Base-by-base conservation (phyloP, 2,329 filamentous ascomycete species). In the Aspergillus aculeatinus region DNA sequence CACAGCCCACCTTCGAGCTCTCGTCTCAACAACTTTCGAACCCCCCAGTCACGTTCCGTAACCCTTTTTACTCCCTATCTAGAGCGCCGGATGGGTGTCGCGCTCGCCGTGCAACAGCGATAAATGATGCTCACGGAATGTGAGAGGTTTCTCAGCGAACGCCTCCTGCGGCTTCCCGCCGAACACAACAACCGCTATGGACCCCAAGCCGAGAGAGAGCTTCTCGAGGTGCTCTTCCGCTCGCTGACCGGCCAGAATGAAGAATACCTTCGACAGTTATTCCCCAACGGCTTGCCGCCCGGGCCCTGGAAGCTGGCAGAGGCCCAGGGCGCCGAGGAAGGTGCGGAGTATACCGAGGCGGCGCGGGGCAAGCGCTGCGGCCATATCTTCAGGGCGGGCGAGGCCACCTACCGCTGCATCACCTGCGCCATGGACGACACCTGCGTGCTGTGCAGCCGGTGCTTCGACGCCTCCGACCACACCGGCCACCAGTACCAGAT, bases 371-470 rank as follows among this genome's bases (percentile, higher is more conserved):
- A 96, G 77, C 89, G 92, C 51, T 99, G 95, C 74, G 96, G 95
- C 4, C 96, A 99, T 80, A 98, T 99, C 63, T 96, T 99, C 83
- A 94, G 94, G 77, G 84, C 86, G 14, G 95, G 94, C 54, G 95
- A 99, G 80, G 93, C 92, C 59, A 94, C 92, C 60, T 99, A 98
- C 75, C 85, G 89, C 69, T 99, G 95, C 82, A 90, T 92, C 69
- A 98, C 94, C 10, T 99, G 95, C 76, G 92, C 92, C 51, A 87
- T 89, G 49, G 96, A 99, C 76, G 94, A 97, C 65, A 98, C 95
- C 0, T 98, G 94, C 76, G 94, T 95, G 53, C 84, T 99, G 16
- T 99, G 95, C 79, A 92, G 91, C 70, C 88, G 89, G 66, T 99
- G 95, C 78, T 99, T 96, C 74, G 92, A 98, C 72, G 87, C 92